A percentile compares a stretch with the other conserved stretches of the same genome.
These are phyloP conservation scores for Trichosporon sp. DNA, from an alignment of 1,284 basidiomycete genomes.

Conservation along the genomic window DNA sequence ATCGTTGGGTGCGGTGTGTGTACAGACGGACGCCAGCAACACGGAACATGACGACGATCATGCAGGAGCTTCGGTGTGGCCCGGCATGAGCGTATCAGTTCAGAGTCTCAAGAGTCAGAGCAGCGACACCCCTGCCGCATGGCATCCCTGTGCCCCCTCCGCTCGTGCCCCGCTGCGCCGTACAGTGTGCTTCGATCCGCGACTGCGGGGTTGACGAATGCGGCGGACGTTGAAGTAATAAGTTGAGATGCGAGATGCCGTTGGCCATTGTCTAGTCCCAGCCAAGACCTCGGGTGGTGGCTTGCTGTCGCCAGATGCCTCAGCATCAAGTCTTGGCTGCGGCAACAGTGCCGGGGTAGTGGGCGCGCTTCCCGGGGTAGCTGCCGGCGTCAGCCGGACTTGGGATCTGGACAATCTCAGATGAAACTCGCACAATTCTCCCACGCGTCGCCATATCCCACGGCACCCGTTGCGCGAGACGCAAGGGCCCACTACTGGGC, in stretches of 20 bases:
- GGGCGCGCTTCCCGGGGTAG: no score
- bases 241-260: neutral
- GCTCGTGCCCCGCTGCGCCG: no score
- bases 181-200: neutral
- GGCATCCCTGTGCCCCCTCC: neutral
- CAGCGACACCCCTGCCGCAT: neutral
- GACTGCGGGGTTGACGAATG: neutral
- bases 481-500: neutral
- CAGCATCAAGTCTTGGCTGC: neutral
- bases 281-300: neutral
- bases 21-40: neutral
- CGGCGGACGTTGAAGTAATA: neutral
- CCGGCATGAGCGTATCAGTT: constrained; percentile 9
- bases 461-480: neutral
- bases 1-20: neutral
- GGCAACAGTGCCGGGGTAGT: neutral
- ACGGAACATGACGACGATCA: constrained; percentile 5
- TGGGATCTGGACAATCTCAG: constrained; percentile 2
- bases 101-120: neutral
- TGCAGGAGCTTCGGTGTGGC: neutral
- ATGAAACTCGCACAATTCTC: constrained; percentile 14
- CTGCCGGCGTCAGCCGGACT: no score
- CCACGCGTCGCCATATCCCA: neutral
- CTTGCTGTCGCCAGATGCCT: neutral
- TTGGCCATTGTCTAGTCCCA: neutral